Evolutionary conservation across 805 yeast species (phyloP), one percentile per base, ranked within the genome.

Genomic region (Sugiyamaella smithiae): DNA sequence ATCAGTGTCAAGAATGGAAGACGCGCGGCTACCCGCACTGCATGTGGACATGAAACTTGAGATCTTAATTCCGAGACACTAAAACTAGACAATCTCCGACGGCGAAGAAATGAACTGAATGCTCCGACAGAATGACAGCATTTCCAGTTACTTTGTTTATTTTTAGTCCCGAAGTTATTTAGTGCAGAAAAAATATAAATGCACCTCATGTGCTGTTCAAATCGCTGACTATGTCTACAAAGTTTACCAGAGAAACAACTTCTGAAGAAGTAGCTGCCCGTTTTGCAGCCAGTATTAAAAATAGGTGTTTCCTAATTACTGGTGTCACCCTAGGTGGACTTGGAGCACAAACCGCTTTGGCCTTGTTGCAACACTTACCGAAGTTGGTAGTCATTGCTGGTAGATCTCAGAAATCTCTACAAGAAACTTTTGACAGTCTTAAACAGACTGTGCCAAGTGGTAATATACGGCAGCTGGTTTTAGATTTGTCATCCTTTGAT

Each of bases 401-500:
- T 8, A 16, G 54, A 12, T 29, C 16, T 16, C 31, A 28, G 16
- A 29, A 5, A 7, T 17, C 14, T 1, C 40, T 50, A 17, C 46
- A 50, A 12, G 42, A 43, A 20, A 38, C 54, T 8, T 40, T 48
- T 24, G 17, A n/a, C 5, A 43, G 43, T 14, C 26, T 50, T 28
- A 9, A 37, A n/a, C 24, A 51, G 12, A 45, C 43, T 7, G 6
- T 26, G 4, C 54, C 54, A 7, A 17, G 31, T 16, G 54, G 45
- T 22, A 23, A 40, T 4, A 6, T 50, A 14, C 36, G 38, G 14
- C n/a, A 31, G 24, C 37, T 50, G 20, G 29, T 47, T 22, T 11
- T 55, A 14, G 59, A 56, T 40, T 43, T 56, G 7, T 19, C 31
- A 17, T 48, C 51, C 35, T 25, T 53, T 11, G 48, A 47, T 5